These are phyloP conservation scores for Coemansia sp. DNA, from an alignment of 192 early-diverging fungal species.

Conservation along the genomic window DNA sequence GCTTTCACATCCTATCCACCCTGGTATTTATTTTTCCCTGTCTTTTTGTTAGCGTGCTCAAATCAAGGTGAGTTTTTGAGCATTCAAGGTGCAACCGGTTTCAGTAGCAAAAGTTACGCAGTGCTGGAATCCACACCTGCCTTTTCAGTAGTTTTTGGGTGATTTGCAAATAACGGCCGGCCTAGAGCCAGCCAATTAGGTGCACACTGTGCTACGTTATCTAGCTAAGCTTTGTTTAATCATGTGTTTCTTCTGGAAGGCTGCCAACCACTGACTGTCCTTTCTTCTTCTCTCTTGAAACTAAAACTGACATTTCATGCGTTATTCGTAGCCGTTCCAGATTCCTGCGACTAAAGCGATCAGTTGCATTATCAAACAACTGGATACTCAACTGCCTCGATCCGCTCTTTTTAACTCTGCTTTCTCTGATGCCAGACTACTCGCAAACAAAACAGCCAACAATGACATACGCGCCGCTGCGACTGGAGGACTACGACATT, in stretches of 20 bases:
- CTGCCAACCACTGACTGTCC: not conserved
- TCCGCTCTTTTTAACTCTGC: not conserved
- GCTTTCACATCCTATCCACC: too few species aligned
- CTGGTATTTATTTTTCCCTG: too few species aligned
- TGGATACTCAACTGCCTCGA: not conserved
- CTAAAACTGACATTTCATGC: not conserved
- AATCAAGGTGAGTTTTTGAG: not conserved
- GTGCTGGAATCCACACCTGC: not conserved
- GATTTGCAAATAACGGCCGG: not conserved
- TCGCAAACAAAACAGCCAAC: not conserved
- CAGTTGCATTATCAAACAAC: slow-evolving; percentile 3
- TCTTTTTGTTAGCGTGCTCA: not conserved
- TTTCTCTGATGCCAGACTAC: not conserved
- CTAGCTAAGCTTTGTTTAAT: not conserved
- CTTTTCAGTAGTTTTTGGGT: not conserved
- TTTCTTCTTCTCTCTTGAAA: not conserved
- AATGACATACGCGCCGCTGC: slow-evolving; percentile 31
- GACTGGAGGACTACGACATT: slow-evolving; percentile 80
- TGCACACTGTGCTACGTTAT: not conserved
- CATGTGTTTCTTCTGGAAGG: slow-evolving; percentile 1
- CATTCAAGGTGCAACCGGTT: not conserved
- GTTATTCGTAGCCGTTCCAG: not conserved
- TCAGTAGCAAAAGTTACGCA: not conserved
- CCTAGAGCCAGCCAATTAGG: not conserved
- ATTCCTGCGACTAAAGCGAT: not conserved